Percentiles rank a stretch among this genome's conserved stretches.
Conservation (phyloP, 2,329 filamentous ascomycete genomes). For the Aspergillus carbonarius region DNA sequence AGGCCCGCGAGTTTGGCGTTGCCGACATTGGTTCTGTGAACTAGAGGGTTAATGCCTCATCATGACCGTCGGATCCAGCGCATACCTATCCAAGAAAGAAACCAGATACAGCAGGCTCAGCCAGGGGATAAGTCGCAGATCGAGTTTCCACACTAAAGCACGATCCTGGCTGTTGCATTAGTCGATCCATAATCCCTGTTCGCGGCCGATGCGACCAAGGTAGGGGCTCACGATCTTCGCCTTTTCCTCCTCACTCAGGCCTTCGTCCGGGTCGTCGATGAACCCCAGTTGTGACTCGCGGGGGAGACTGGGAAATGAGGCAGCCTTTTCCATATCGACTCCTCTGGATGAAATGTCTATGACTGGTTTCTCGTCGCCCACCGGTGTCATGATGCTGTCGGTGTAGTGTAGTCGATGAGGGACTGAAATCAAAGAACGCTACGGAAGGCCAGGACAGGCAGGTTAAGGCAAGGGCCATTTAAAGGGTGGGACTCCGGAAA, state of each 20-base stretch:
- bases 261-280: constrained; percentile 60
- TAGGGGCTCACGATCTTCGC: constrained; percentile 56
- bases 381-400: constrained; percentile 16
- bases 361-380: constrained; percentile 10
- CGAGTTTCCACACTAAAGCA: constrained; percentile 46
- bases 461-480: background rate
- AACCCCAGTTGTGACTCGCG: constrained; percentile 15
- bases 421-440: background rate
- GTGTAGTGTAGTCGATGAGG: background rate
- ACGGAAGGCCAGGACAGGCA: background rate
- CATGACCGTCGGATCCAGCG: background rate
- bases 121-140: constrained; percentile 48
- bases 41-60: background rate
- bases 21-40: constrained; percentile 67
- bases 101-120: constrained; percentile 48
- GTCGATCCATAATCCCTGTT: background rate
- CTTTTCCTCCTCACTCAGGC: constrained; percentile 62
- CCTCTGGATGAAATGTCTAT: background rate
- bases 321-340: constrained; percentile 23
- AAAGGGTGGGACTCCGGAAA: background rate
- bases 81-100: constrained; percentile 41
- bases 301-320: constrained; percentile 1
- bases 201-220: background rate
- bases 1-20: constrained; percentile 65
- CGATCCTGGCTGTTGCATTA: constrained; percentile 38